Conservation (phyloP, 441 rosid species). For the Populus hybrid region DNA sequence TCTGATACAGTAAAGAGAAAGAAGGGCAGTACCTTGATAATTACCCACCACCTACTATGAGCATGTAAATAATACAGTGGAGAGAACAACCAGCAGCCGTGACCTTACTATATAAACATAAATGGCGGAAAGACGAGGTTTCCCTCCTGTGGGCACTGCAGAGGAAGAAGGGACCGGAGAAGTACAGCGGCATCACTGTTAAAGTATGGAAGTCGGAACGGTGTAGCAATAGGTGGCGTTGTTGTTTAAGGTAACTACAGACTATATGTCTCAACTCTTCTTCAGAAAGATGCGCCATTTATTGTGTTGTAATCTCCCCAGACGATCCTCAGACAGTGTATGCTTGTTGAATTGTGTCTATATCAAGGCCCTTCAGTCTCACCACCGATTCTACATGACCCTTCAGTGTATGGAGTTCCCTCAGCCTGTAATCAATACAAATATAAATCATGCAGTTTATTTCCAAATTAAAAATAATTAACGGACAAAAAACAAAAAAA, state of each 20-base stretch:
- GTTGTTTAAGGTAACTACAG: constrained; percentile 13
- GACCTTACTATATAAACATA: constrained; percentile 24
- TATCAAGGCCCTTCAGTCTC: constrained; percentile 87
- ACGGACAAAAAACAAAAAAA: background rate
- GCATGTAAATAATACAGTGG: background rate
- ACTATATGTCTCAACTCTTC: constrained; percentile 8
- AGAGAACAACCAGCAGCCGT: background rate
- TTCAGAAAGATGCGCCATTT: constrained; percentile 3
- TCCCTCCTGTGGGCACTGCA: constrained; percentile 9
- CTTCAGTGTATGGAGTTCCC: constrained; percentile 89
- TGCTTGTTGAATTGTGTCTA: constrained; percentile 89
- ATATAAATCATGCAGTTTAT: background rate
- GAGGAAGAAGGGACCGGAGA: background rate
- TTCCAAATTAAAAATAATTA: too few relatives aligned
- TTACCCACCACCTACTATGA: background rate
- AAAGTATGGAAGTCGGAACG: background rate
- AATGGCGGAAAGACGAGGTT: constrained; percentile 15
- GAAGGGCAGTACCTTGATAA: background rate
- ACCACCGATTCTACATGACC: constrained; percentile 97
- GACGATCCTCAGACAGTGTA: constrained; percentile 65
- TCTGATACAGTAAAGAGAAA: background rate
- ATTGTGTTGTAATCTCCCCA: constrained; percentile 1
- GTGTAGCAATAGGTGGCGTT: background rate
- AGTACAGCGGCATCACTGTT: constrained; percentile 15
- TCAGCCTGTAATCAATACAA: constrained; percentile 49